A percentile compares a stretch with the other conserved stretches of the same genome.
Evolutionary conservation across 768 basidiomycete species (phyloP).

Genomic region (Dentipellis fragilis): DNA sequence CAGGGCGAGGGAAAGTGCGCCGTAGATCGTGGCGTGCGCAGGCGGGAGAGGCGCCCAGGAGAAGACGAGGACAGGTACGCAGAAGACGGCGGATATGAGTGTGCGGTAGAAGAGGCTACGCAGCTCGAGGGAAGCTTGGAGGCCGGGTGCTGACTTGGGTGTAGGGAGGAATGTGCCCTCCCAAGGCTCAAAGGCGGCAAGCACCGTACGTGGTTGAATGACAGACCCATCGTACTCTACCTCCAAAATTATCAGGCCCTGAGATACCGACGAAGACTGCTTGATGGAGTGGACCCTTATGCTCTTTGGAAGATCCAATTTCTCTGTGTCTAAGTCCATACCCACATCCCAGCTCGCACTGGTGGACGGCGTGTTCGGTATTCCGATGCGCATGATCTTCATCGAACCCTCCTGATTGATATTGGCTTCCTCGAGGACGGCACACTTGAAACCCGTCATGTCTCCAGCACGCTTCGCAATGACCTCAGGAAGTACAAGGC

Average conservation of each 20-base stretch:
- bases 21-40: conserved; percentile 22
- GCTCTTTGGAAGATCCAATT: conserved; percentile 2
- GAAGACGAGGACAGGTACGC: conserved; percentile 32
- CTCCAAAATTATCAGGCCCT: neutral
- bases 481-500: neutral
- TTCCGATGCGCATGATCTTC: conserved; percentile 5
- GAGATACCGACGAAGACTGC: neutral
- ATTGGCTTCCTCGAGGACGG: neutral
- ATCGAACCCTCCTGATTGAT: neutral
- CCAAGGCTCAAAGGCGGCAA: conserved; percentile 17
- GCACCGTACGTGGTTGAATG: conserved; percentile 23
- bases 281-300: neutral
- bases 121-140: conserved; percentile 23
- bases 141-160: conserved; percentile 15
- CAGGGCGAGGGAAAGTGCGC: conserved; percentile 26
- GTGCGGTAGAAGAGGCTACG: conserved; percentile 22
- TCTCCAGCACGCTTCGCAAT: conserved; percentile 5
- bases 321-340: neutral
- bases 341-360: neutral
- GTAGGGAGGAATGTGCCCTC: conserved; percentile 17
- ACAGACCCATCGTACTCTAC: conserved; percentile 17
- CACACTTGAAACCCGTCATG: conserved; percentile 7
- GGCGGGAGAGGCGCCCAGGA: conserved; percentile 31
- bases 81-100: conserved; percentile 20
- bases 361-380: neutral